Evolutionary conservation across 2,329 filamentous ascomycete species (phyloP).

Genomic region (Calonectria henricotiae): DNA sequence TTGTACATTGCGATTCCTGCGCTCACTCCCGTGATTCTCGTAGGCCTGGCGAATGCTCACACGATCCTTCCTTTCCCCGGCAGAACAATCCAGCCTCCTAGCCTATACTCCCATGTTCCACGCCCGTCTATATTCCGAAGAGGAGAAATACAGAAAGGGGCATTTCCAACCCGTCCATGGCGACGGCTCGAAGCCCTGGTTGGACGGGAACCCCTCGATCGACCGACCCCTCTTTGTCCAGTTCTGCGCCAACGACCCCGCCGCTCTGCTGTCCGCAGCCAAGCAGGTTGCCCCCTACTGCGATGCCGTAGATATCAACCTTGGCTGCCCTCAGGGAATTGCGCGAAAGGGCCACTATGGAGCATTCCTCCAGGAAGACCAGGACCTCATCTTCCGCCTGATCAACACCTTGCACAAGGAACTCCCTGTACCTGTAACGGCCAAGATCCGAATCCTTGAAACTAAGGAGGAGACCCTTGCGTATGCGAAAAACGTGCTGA

Average conservation of each 20-base stretch:
- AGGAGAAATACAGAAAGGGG: constrained; percentile 80
- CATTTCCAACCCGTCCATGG: constrained; percentile 82
- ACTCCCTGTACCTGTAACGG: constrained; percentile 88
- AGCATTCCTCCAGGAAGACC: constrained; percentile 95
- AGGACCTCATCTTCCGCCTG: constrained; percentile 84
- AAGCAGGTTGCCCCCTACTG: constrained; percentile 87
- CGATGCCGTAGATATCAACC: constrained; percentile 95
- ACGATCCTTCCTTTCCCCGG: constrained; percentile 87
- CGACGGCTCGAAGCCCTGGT: constrained; percentile 65
- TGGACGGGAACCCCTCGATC: constrained; percentile 89
- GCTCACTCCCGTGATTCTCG: constrained; percentile 2
- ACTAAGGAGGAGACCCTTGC: constrained; percentile 88
- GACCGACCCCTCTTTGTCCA: constrained; percentile 96
- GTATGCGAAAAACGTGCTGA: constrained; percentile 90
- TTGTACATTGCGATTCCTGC: neutral
- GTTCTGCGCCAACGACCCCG: constrained; percentile 92
- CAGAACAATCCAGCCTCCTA: constrained; percentile 77
- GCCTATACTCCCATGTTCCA: constrained; percentile 98
- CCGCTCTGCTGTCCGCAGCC: constrained; percentile 86
- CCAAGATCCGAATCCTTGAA: constrained; percentile 93
- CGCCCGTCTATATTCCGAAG: constrained; percentile 88
- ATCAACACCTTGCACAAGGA: constrained; percentile 87
- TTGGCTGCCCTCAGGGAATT: constrained; percentile 97
- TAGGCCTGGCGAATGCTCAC: constrained; percentile 97
- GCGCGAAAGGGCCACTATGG: constrained; percentile 93